phyloP scores from a whole-genome alignment of 331 rosid species.

The Prunus yedoensis region DNA sequence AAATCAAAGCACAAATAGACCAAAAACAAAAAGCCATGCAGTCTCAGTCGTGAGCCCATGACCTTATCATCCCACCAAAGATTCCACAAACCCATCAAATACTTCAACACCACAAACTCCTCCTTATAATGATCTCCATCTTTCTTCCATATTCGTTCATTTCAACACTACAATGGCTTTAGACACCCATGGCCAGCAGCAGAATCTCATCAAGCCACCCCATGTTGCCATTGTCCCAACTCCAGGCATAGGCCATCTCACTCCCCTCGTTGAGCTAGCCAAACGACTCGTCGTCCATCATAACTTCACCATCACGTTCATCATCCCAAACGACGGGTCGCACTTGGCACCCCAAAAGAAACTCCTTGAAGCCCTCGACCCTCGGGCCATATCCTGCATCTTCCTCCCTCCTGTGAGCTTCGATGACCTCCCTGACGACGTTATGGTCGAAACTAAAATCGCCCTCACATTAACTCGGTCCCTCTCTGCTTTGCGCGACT shows the following conservation, averaged over 20 bases:
- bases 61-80: too few relatives aligned
- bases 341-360: slow-evolving; percentile 16
- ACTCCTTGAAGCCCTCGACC: slow-evolving; percentile 5
- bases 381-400: not conserved
- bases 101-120: not conserved
- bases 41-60: too few relatives aligned
- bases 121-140: not conserved
- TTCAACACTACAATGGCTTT: not conserved
- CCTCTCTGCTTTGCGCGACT: too few relatives aligned
- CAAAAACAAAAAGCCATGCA: too few relatives aligned
- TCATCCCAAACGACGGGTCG: slow-evolving; percentile 29
- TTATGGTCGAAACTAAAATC: too few relatives aligned
- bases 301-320: slow-evolving; percentile 26
- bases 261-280: slow-evolving; percentile 30
- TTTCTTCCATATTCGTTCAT: not conserved
- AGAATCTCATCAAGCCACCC: not conserved
- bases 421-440: too few relatives aligned
- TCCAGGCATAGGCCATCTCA: slow-evolving; percentile 38
- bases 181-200: not conserved
- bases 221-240: slow-evolving; percentile 33
- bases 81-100: too few relatives aligned
- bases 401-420: too few relatives aligned
- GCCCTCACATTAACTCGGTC: too few relatives aligned
- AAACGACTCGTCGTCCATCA: slow-evolving; percentile 30
- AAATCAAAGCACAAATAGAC: too few relatives aligned